Conservation (phyloP, 495 filamentous ascomycete species). For the Neurospora tetrasperma region DNA sequence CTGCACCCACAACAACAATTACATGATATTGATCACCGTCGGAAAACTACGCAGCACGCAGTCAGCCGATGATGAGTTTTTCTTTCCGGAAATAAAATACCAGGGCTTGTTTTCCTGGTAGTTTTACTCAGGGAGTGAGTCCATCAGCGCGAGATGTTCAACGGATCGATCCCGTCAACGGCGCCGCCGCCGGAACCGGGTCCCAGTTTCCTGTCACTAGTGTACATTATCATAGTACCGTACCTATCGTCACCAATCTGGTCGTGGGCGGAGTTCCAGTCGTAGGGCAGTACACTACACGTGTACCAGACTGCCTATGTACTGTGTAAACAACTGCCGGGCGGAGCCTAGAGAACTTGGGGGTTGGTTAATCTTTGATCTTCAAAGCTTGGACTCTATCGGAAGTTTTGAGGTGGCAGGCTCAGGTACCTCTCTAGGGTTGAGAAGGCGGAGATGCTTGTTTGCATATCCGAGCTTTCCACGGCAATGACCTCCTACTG, state of each 20-base stretch:
- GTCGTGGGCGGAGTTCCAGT: not conserved
- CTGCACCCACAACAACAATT: not conserved
- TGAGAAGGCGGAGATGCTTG: not conserved
- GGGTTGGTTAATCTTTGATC: not conserved
- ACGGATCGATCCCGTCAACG: not conserved
- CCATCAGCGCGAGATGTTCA: not conserved
- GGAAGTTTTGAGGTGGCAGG: not conserved
- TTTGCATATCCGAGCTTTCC: not conserved
- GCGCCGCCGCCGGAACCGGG: not conserved
- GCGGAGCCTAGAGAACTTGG: not conserved
- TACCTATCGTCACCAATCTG: not conserved
- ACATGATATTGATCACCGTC: not conserved
- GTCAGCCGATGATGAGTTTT: not conserved
- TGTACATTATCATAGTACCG: not conserved
- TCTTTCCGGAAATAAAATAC: not conserved
- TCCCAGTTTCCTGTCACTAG: not conserved
- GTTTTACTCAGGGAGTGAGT: not conserved
- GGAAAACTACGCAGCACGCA: not conserved
- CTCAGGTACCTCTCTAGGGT: too few relatives aligned
- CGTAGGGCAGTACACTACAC: not conserved
- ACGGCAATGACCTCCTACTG: not conserved
- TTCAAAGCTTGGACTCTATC: not conserved
- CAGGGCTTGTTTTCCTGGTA: not conserved
- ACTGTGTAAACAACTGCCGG: not conserved
- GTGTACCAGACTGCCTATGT: not conserved